Evolutionary conservation across 2,329 filamentous ascomycete genomes (phyloP), one percentile per base, ranked within the genome.

Genomic region (Pyrenophora graminea): DNA sequence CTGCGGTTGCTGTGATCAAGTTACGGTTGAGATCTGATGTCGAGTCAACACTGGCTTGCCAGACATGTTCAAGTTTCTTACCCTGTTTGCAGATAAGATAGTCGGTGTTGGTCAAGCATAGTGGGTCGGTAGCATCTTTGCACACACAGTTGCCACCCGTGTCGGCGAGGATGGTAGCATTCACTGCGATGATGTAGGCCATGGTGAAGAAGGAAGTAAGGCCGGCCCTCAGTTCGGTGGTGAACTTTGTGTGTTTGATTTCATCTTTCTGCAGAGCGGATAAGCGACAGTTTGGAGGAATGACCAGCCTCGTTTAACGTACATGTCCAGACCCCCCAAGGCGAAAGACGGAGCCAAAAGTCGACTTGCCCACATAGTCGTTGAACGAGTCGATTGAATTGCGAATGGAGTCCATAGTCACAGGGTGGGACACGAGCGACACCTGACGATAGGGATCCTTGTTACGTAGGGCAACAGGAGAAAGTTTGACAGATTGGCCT

Each of bases 301-400:
- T 37, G 7, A 17, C 17, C 17, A 25, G 10, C 6, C 23, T 5
- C 10, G 21, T 10, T 30, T 58, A 38, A 80, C 85, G 79, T 81
- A 90, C 88, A 83, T 93, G 89, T 63, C 90, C 90, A 33, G 83
- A 91, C 57, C 89, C 89, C 59, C 95, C 89, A 27, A 96, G 83
- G 59, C 85, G 85, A 75, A 96, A 96, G 39, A 74, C 65, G 10
- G 70, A 69, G 25, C 73, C 73, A 53, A 75, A 73, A 3, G 64
- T 72, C 9, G 73, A 74, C 38, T 59, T 45, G 18, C 64, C 64
- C 19, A 71, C 46, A 32, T 55, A 61, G 21, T 33, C 45, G 45
- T 72, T 69, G 51, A 69, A 44, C 9, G 51, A 50, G 15, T 68
- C 53, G 39, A 61, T 13, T 10, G 50, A 53, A 17, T 43, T 51